Percentiles rank a stretch among this genome's conserved stretches.
phyloP scores from a whole-genome alignment of 2,329 filamentous ascomycete species.

The Didymella arachidicola region DNA sequence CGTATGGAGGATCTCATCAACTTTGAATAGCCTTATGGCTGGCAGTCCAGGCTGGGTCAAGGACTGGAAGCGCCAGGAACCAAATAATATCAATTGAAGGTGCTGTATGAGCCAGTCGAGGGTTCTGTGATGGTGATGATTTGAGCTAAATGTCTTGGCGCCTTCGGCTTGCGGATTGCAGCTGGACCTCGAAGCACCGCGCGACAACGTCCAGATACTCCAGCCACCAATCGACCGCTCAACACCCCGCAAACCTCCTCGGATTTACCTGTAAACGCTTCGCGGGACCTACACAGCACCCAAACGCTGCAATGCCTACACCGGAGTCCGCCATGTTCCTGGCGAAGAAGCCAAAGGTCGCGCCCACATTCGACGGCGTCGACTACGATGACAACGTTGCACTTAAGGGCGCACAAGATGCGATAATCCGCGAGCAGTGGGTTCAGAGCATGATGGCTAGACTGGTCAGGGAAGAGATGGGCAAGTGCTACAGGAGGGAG shows the following conservation, averaged over 20 bases:
- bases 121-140: constrained; percentile 6
- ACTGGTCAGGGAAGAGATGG: constrained; percentile 80
- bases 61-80: constrained; percentile 12
- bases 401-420: constrained; percentile 83
- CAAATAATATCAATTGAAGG: background rate
- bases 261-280: constrained; percentile 2
- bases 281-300: constrained; percentile 5
- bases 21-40: background rate
- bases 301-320: constrained; percentile 70
- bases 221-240: constrained; percentile 28
- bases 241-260: constrained; percentile 8
- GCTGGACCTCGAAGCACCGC: constrained; percentile 25
- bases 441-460: constrained; percentile 88
- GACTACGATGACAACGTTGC: constrained; percentile 84
- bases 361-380: constrained; percentile 84
- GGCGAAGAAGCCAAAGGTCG: constrained; percentile 82
- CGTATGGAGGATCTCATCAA: background rate
- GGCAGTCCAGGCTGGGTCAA: constrained; percentile 17
- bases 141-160: constrained; percentile 9
- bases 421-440: constrained; percentile 86
- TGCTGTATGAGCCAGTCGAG: constrained; percentile 3
- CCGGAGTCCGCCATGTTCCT: constrained; percentile 84
- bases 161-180: constrained; percentile 19
- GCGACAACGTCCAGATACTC: constrained; percentile 12
- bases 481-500: constrained; percentile 84